Evolutionary conservation across 108 stramenopile species (phyloP), one percentile per base, ranked within the genome.

Genomic region (Skeletonema grethae): DNA sequence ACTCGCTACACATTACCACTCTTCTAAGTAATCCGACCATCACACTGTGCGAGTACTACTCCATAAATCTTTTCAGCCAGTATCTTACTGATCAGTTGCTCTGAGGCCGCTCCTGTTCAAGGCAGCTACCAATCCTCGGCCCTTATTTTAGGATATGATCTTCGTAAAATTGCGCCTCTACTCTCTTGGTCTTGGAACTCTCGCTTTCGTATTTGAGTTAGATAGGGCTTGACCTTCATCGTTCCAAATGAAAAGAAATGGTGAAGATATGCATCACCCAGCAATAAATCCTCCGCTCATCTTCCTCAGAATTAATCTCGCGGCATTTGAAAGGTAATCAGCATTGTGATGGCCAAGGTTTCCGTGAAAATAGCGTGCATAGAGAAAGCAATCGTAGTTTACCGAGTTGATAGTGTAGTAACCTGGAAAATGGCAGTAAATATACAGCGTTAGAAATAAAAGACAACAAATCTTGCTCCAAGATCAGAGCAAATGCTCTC

Each of bases 321-420:
- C 16, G 18, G 16, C 0, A 48, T 48, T 48, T n/a, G 46, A 48
- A 7, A 48, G 46, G 46, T 48, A 48, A 48, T n/a, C 46, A 6
- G 46, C 1, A 18, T 48, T n/a, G n/a, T 18, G 18, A 11, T 73
- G 72, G 20, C 72, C 72, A 10, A 66, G 72, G 48, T 70, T 70
- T 15, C 87, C 90, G 74, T 95, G 83, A 78, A 86, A 89, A 65
- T 88, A 95, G 34, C 87, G 84, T 20, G 91, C 89, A 73, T 92
- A 95, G 18, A 95, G 80, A 73, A 72, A 95, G 63, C 90, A 95
- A 64, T 82, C 79, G 75, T 88, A 77, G 16, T 80, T 70, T 41
- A 85, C 68, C 7, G 73, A 81, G 58, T 89, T 77, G 61, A 95
- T 95, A 4, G 76, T 79, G 70, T 95, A 95, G 56, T 95, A 95